phyloP scores from a whole-genome alignment of 1,139 yeast genomes.

The Kazachstania sp. region DNA sequence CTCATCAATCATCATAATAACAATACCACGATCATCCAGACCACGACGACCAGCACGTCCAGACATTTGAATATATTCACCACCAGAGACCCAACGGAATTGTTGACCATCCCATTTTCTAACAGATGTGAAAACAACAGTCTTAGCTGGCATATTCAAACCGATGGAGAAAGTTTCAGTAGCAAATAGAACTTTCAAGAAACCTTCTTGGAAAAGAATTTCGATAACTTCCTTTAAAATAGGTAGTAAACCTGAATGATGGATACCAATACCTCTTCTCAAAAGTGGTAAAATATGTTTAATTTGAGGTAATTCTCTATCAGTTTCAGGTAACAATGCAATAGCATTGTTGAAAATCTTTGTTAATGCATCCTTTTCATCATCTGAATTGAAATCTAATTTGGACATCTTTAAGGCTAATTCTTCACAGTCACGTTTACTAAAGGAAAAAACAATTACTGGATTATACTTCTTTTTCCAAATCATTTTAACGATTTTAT shows the following conservation, averaged over 20 bases:
- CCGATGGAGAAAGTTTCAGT: conserved; percentile 99
- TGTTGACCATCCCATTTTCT: conserved; percentile 98
- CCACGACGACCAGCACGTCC: conserved; percentile 99
- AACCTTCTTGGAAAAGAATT: conserved; percentile 92
- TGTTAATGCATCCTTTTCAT: conserved; percentile 81
- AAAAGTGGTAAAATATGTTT: conserved; percentile 80
- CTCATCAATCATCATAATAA: conserved; percentile 97
- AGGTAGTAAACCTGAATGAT: conserved; percentile 93
- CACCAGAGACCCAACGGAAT: conserved; percentile 98
- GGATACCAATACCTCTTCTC: conserved; percentile 95
- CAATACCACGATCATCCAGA: conserved; percentile 96
- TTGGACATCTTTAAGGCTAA: conserved; percentile 92
- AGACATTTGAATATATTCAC: conserved; percentile 98
- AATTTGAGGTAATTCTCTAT: conserved; percentile 88
- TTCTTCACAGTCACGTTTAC: conserved; percentile 93
- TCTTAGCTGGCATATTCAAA: conserved; percentile 94
- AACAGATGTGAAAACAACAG: conserved; percentile 95
- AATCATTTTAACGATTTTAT: conserved; percentile 95
- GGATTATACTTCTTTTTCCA: conserved; percentile 95
- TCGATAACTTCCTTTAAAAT: conserved; percentile 95
- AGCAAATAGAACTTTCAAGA: conserved; percentile 87
- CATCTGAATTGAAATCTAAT: conserved; percentile 84
- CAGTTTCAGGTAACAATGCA: conserved; percentile 76
- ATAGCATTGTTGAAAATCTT: conserved; percentile 88
- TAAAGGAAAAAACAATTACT: conserved; percentile 93